Base-by-base conservation (phyloP, 2,329 filamentous ascomycete species). In the Phialophora expanda region DNA sequence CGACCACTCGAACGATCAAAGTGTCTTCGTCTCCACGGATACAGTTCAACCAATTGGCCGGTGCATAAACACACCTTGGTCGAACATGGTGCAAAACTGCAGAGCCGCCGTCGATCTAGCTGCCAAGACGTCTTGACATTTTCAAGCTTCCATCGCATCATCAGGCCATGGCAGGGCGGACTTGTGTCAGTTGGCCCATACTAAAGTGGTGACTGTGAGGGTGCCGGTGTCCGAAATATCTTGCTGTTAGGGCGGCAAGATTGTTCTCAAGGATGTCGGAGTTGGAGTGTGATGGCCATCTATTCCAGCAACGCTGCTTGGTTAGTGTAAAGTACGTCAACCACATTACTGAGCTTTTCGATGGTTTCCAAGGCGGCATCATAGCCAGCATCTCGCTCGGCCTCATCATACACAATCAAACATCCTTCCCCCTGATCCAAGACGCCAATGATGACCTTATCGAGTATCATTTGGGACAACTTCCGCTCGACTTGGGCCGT, bases 401-500 rank as follows among this genome's bases (percentile, higher is more conserved):
- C 92, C 86, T 99, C 95, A 76, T 99, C 95, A 76, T 90, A 99
- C 73, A 99, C 92, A 79, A 97, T 97, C 77, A 99, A 85, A 79
- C 96, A 98, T 46, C 94, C 94, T n/a, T 93, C 92, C 57, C 95
- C 95, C 81, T 99, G 95, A 78, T 99, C 95, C 73, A 99, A 82
- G 63, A 99, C 95, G 66, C 96, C 95, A 73, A 97, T 92, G 76
- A 99, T 98, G 75, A 98, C 92, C 85, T 97, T 97, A 83, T 99
- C 95, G 66, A 99, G 86, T 76, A 99, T 99, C 96, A 99, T 99
- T 85, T 99, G 96, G 54, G 92, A 96, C 70, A 99, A 85, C 85
- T 99, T 99, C 74, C 93, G 89, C 87, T 99, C 96, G 66, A 99
- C 95, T 82, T 98, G 94, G 79, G 92, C 90, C 28, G 92, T 96